Evolutionary conservation across 2,329 filamentous ascomycete genomes (phyloP), one percentile per base, ranked within the genome.

Genomic region (Thermomyces lanuginosus): DNA sequence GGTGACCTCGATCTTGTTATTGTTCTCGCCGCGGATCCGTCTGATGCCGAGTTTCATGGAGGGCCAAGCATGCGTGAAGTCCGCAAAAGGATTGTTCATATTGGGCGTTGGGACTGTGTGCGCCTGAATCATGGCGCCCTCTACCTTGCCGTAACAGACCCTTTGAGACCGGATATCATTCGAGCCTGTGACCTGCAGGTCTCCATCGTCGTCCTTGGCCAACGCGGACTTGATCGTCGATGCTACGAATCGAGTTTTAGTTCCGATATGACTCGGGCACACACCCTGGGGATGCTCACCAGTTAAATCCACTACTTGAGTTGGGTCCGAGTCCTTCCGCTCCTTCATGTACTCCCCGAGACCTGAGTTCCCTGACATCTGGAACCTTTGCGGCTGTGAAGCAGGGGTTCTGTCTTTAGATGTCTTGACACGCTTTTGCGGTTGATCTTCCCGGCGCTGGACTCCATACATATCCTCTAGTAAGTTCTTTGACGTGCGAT

Each of bases 61-160:
- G 2, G 82, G 79, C 68, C 77, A 83, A 37, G 72, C 44, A 67
- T 44, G 38, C 12, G 22, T 48, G 48, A 28, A 67, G 53, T 22
- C 66, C 58, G 43, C 42, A 38, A 69, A 71, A 6, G 77, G 57
- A 11, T 64, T 58, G 32, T 69, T 62, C 13, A 64, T 61, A 16
- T 66, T 66, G 1, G 76, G 71, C 40, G 73, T 81, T 0, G 81
- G 82, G 2, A 86, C 69, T 18, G 61, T 56, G 40, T 70, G 64
- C 34, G 75, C 76, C 36, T 74, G 71, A 21, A 89, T 59, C 28
- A 59, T 67, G 2, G 72, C 68, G 10, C 64, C 66, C 29, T 81
- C 72, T 11, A 91, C 53, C 53, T 77, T 76, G 21, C 82, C 82
- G 43, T 79, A 83, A 52, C 81, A 91, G 3, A 91, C 76, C 42